Evolutionary conservation across 1,139 yeast species (phyloP), one percentile per base, ranked within the genome.

Genomic region (Taphrina wiesneri): DNA sequence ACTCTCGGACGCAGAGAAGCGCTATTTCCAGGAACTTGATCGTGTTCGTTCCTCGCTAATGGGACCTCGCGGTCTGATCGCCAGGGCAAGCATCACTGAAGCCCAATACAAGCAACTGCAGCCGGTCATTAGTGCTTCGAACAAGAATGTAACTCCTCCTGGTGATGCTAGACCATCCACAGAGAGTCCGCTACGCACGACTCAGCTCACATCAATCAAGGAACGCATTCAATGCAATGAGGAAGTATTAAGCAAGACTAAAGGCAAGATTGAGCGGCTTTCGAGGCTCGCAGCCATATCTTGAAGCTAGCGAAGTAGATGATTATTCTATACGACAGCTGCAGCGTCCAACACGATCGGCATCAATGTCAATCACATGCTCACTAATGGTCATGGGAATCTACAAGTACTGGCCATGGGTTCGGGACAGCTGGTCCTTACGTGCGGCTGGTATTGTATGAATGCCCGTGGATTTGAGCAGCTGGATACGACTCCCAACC

Each of bases 1-100:
- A 1, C 70, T 81, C 30, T 77, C 79, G 56, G 74, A 74, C 1
- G 73, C 77, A 15, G 86, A 83, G 69, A 73, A 75, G 68, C 73
- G 72, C 41, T 82, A 84, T 83, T 78, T 80, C 70, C 75, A 73
- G 25, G 84, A 81, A 69, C 73, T 82, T n/a, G 76, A 75, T 59
- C 73, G 75, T 17, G 67, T 74, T 43, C 69, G 72, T 19, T 26
- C 23, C 19, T 46, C 39, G 15, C 32, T 65, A n/a, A 25, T 30
- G n/a, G 68, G 68, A n/a, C 41, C 32, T 11, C 36, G 41, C 6
- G 64, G 64, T 15, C 32, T 60, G 43, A 15, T 60, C 9, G 25
- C 45, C 3, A 36, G 64, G 13, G 19, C 36, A n/a, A n/a, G 19
- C 23, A 28, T 32, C n/a, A 52, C 64, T 11, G 25, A 39, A 39